phyloP scores from a whole-genome alignment of 1,284 basidiomycete species.

The Puccinia horiana region DNA sequence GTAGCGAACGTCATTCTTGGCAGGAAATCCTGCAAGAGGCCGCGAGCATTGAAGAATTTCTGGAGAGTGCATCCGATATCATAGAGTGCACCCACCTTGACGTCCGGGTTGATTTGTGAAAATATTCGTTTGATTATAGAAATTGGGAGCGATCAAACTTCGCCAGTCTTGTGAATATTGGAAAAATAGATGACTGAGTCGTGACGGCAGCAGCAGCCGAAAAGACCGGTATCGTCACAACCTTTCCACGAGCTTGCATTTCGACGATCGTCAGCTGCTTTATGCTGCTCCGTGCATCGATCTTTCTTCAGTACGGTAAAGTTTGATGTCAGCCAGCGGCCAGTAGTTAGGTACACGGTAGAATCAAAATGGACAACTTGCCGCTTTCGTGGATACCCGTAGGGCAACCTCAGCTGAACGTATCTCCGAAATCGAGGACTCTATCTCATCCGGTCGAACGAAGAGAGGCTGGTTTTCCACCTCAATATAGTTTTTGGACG shows the following conservation, averaged over 20 bases:
- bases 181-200: neutral
- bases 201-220: neutral
- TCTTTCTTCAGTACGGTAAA: neutral
- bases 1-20: constrained; percentile 7
- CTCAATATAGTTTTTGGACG: neutral
- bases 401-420: neutral
- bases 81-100: neutral
- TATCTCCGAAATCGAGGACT: neutral
- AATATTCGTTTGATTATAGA: neutral
- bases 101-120: neutral
- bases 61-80: constrained; percentile 5
- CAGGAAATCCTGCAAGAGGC: neutral
- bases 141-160: neutral
- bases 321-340: too few species aligned
- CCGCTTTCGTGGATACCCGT: neutral
- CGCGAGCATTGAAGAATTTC: neutral
- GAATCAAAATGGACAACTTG: neutral
- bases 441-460: neutral
- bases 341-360: neutral
- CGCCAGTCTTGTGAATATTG: constrained; percentile 11
- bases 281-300: neutral
- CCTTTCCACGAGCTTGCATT: constrained; percentile 12
- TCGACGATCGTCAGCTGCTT: neutral
- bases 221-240: constrained; percentile 4
- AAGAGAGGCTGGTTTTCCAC: neutral